Evolutionary conservation across 1,284 basidiomycete species (phyloP), one percentile per base, ranked within the genome.

Genomic region (Ustilago lituana): DNA sequence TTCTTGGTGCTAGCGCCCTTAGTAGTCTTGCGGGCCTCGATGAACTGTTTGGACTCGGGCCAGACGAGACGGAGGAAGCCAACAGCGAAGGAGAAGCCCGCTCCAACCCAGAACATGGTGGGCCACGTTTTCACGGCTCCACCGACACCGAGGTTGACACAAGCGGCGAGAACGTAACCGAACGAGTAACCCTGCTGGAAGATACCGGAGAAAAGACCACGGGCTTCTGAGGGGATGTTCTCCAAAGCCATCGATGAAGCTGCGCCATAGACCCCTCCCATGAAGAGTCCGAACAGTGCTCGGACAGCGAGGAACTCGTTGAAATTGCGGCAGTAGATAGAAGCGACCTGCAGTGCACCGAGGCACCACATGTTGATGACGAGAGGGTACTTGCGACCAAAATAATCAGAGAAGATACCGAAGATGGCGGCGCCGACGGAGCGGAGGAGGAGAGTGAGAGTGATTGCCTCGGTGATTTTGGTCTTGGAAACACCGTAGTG

Each of bases 311-410:
- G 56, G 60, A 77, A 77, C 19, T 58, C 12, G 41, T 67, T 49
- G 54, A 56, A 70, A 33, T 33, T 62, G 7, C 43, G 36, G 20
- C 54, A 60, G 45, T 66, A 74, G 49, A 74, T 62, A 8, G 65
- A 58, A 15, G 59, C 66, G 36, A 77, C 52, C 32, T 74, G 72
- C 5, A 77, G 62, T 7, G 61, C 60, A 49, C 65, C 70, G 19
- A 76, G 50, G 17, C 48, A 19, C 49, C 55, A 59, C 59, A 77
- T 67, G 56, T 76, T 75, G 57, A 76, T 45, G 20, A 65, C 53
- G 38, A 74, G 56, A n/a, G 70, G 73, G 19, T 61, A 70, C 24
- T 70, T 73, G 4, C 94, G 88, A 5, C 94, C 64, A 33, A 61
- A 67, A 38, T 61, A 67, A 37, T 67, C 64, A n/a, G 58, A 49